Evolutionary conservation across 2,329 filamentous ascomycete species (phyloP), one percentile per base, ranked within the genome.

Genomic region (Fusarium penzigii): DNA sequence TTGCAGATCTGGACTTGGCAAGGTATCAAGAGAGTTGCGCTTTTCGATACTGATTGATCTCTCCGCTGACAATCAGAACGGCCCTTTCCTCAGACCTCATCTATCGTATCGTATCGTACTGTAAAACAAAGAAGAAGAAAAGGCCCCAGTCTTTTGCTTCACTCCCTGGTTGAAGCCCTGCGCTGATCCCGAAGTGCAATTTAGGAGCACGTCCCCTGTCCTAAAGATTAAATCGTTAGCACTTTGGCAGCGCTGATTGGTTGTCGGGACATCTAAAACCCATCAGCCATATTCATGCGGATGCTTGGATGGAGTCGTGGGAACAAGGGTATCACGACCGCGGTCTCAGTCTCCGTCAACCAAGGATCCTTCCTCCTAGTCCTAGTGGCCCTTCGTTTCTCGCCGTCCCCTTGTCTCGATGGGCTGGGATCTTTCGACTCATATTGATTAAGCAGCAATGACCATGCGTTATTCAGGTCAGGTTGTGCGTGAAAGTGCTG

Each of bases 151-250:
- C n/a, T n/a, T n/a, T n/a, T n/a, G n/a, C n/a, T n/a, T n/a, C n/a
- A n/a, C n/a, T n/a, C n/a, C n/a, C n/a, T n/a, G n/a, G n/a, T n/a
- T 44, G 36, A 41, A 52, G 53, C 47, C 57, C 55, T 56, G 49
- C 51, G 61, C 49, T 64, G 57, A 63, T 64, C 55, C 58, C 53
- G 61, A 64, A 64, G 64, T 57, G 59, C 51, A n/a, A n/a, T n/a
- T n/a, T n/a, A n/a, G n/a, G 63, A 62, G 59, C 57, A 57, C 44
- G 50, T 44, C 48, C 52, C 48, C n/a, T n/a, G 43, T 44, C 44
- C 36, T 42, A 40, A 55, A 51, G 57, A 57, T 43, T 45, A 53
- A 56, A 51, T 57, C 56, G 59, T 46, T 43, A 39, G 41, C 51
- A 32, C n/a, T 47, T 39, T 39, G 34, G 13, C 44, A 20, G 41